Percentiles rank a stretch among this genome's conserved stretches.
Evolutionary conservation across 148 eudicot genomes (phyloP).

Genomic region (Camellia japonica): DNA sequence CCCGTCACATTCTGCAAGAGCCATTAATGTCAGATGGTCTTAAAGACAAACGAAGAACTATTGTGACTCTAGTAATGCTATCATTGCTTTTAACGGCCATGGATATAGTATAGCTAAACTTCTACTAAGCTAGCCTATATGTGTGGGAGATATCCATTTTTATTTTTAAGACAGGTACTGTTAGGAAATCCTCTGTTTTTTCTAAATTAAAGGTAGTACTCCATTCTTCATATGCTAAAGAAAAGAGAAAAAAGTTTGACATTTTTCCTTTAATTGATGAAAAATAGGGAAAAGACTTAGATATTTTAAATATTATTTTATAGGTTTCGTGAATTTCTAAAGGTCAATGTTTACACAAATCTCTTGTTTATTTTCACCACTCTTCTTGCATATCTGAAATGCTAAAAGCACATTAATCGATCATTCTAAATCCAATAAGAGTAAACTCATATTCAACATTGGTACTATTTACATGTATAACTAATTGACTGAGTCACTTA

Average conservation of each 20-base stretch:
- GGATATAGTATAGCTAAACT: background rate
- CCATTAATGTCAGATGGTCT: conserved; percentile 9
- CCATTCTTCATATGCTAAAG: too few relatives aligned
- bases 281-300: too few relatives aligned
- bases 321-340: background rate
- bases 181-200: too few relatives aligned
- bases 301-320: too few relatives aligned
- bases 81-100: background rate
- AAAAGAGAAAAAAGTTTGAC: background rate
- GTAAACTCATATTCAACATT: background rate
- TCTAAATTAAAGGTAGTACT: too few relatives aligned
- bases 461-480: background rate
- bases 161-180: background rate
- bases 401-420: background rate
- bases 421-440: background rate
- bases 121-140: background rate
- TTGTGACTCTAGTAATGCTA: background rate
- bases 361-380: background rate
- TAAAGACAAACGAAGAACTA: background rate
- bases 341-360: background rate
- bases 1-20: conserved; percentile 89
- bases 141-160: too few relatives aligned
- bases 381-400: background rate
- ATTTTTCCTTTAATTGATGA: too few relatives aligned
- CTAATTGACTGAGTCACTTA: background rate